A percentile compares a stretch with the other conserved stretches of the same genome.
Conservation (phyloP, 257 asterid genomes). For the Gentiana straminea region DNA sequence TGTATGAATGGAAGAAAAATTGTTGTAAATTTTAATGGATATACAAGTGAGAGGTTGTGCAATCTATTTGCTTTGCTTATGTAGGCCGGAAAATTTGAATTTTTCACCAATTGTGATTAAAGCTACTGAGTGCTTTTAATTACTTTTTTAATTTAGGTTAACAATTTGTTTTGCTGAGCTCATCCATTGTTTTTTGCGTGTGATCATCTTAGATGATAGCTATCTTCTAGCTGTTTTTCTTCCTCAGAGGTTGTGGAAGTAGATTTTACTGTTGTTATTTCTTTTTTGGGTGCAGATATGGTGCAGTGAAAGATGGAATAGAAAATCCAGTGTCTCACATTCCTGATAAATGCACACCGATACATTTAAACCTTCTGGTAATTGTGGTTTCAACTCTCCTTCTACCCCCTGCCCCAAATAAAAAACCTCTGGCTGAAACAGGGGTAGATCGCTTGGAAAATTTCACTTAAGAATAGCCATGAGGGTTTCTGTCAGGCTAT, state of each 20-base stretch:
- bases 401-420: too few species aligned
- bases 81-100: neutral
- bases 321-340: conserved; percentile 40
- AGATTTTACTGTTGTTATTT: too few species aligned
- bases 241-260: too few species aligned
- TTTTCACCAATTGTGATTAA: neutral
- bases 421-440: too few species aligned
- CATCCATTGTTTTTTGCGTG: neutral
- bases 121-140: neutral
- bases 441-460: neutral
- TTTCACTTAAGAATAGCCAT: neutral
- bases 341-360: conserved; percentile 63
- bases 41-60: neutral
- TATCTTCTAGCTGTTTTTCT: too few species aligned
- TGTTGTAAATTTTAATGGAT: neutral
- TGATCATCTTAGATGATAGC: neutral
- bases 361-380: conserved; percentile 93
- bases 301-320: conserved; percentile 39
- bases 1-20: neutral
- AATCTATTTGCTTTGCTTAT: neutral
- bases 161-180: neutral
- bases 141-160: neutral
- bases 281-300: conserved; percentile 46
- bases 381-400: conserved; percentile 8
- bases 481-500: neutral